Base-by-base conservation (phyloP, 1,139 yeast genomes). In the Lipomyces yarrowii region DNA sequence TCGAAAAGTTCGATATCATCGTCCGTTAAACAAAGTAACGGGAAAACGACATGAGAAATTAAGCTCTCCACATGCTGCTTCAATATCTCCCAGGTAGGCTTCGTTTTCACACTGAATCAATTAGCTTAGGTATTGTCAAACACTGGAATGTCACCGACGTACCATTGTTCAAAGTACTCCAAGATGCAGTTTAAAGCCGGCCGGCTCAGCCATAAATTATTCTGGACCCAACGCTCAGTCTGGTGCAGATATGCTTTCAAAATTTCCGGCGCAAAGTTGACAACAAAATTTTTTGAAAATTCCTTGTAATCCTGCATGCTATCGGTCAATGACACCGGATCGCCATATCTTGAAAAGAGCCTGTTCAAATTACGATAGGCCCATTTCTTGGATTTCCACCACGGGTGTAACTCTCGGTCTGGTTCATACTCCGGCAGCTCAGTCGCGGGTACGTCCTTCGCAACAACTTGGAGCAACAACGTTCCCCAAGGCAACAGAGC, bases 351-450 rank as follows among this genome's bases (percentile, higher is more conserved):
- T 64, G 58, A 18, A 74, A 89, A 90, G n/a, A 92, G 77, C 70
- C 96, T 84, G 73, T 83, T 85, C 60, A 93, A 77, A 75, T 91
- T 91, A 48, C 91, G 92, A 73, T 87, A 87, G 0, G 96, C 86
- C 98, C 99, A 93, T 77, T 94, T 94, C 77, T 91, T 90, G 70
- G 94, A 85, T 77, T 91, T 93, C 48, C 83, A 85, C 89, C 90
- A 87, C 5, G 88, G 83, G 69, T 81, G 80, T 21, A 73, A 68
- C 58, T 78, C 81, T 69, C 88, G 80, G 32, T 82, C 85, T 30
- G 81, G 84, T 52, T 78, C 79, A 52, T 85, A 87, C 10, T 81
- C 72, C 3, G 78, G 76, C 66, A 82, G 72, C 1, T 86, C 82
- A 15, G 78, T 76, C 5, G 77, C 75, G 2, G 96, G 91, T 7